These are phyloP conservation scores for Cryptomeria japonica DNA, from an alignment of 75 land plant species.

Conservation along the genomic window DNA sequence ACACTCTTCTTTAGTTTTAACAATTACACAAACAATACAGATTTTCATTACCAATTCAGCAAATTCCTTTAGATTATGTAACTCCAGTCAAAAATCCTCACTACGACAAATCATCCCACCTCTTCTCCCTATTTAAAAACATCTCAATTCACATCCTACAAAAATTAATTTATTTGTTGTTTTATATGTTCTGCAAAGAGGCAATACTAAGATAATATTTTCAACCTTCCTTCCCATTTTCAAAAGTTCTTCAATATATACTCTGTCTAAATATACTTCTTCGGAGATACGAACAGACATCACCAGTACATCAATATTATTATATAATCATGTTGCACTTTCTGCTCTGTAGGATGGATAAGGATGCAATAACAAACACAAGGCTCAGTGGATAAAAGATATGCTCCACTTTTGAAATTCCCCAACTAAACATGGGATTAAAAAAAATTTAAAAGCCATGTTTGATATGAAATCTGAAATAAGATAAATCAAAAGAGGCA, in stretches of 20 bases:
- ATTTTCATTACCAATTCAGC: not conserved
- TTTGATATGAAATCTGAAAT: not conserved
- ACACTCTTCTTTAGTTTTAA: not conserved
- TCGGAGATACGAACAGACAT: not conserved
- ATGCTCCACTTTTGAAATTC: not conserved
- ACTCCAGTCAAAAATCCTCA: not conserved
- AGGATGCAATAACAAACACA: not conserved
- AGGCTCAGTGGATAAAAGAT: not conserved
- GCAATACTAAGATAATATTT: not conserved
- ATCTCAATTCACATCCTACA: not conserved
- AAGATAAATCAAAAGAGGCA: not conserved
- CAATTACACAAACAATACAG: not conserved
- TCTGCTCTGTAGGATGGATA: slow-evolving; percentile 1
- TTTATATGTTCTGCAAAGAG: not conserved
- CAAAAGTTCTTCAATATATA: not conserved
- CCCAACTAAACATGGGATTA: not conserved
- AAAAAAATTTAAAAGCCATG: not conserved
- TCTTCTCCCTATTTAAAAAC: not conserved
- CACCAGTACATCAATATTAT: not conserved
- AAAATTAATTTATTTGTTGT: not conserved
- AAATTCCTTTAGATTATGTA: not conserved
- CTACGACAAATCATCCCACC: not conserved
- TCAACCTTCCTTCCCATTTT: not conserved
- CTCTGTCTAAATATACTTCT: not conserved
- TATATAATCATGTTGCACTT: not conserved